phyloP scores from a whole-genome alignment of 2,329 filamentous ascomycete genomes.

The Allantophomopsis lycopodina region DNA sequence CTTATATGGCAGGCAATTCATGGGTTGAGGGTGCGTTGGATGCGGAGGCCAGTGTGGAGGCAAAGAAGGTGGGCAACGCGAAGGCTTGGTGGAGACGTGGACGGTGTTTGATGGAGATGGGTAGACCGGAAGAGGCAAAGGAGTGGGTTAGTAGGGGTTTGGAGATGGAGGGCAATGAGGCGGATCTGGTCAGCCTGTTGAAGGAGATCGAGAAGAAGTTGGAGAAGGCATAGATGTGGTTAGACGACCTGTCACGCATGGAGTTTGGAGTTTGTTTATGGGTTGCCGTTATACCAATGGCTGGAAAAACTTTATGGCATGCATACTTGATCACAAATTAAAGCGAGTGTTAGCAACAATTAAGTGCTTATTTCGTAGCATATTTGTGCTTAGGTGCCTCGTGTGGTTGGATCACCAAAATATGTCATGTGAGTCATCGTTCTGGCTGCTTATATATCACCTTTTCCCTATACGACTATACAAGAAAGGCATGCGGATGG shows the following conservation, averaged over 20 bases:
- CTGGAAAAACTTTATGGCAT: too few species aligned
- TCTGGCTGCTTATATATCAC: too few species aligned
- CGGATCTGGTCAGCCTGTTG: constrained; percentile 47
- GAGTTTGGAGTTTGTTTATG: not conserved
- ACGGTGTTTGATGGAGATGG: constrained; percentile 83
- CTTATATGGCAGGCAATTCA: constrained; percentile 65
- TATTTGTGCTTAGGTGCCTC: too few species aligned
- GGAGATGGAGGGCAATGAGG: constrained; percentile 68
- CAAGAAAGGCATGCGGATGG: too few species aligned
- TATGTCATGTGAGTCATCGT: too few species aligned
- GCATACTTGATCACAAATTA: too few species aligned
- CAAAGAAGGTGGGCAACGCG: constrained; percentile 72
- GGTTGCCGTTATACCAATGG: not conserved
- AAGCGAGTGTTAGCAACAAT: too few species aligned
- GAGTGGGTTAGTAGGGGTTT: constrained; percentile 65
- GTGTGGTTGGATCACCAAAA: too few species aligned
- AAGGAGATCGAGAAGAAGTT: constrained; percentile 43
- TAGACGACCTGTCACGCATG: not conserved
- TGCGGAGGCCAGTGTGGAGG: constrained; percentile 77
- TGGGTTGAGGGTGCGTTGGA: constrained; percentile 86
- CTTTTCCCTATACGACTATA: too few species aligned
- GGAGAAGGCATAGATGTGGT: constrained; percentile 6
- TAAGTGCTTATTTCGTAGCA: too few species aligned
- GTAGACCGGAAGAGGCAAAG: constrained; percentile 65
- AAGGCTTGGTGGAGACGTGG: constrained; percentile 93